Evolutionary conservation across 345 rosid genomes (phyloP).

Genomic region (Aquilaria malaccensis): DNA sequence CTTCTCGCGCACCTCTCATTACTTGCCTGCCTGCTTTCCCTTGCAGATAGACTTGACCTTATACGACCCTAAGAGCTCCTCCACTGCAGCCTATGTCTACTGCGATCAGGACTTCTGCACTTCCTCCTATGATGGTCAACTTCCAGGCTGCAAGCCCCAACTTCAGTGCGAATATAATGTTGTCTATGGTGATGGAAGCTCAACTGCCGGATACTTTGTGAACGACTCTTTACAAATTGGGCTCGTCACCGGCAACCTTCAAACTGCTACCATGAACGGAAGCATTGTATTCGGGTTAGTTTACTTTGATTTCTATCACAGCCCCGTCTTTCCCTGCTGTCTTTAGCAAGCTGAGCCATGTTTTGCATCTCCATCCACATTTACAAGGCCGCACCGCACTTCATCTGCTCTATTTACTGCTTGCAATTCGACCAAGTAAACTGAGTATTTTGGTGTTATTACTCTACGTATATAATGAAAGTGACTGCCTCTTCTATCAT

Average conservation of each 20-base stretch:
- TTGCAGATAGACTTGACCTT: constrained; percentile 50
- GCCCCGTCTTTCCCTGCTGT: background rate
- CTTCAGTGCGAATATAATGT: constrained; percentile 51
- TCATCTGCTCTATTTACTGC: too few species aligned
- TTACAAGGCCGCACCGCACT: background rate
- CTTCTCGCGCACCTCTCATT: background rate
- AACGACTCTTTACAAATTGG: constrained; percentile 46
- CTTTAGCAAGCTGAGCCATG: background rate
- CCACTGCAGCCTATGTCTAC: constrained; percentile 29
- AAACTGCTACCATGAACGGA: constrained; percentile 38
- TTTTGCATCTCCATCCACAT: background rate
- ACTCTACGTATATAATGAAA: too few species aligned
- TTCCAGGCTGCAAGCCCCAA: constrained; percentile 44
- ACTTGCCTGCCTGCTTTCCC: constrained; percentile 1
- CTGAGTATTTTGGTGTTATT: too few species aligned
- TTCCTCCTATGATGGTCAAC: constrained; percentile 26
- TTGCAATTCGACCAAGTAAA: too few species aligned
- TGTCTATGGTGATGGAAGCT: constrained; percentile 76
- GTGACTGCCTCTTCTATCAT: too few species aligned
- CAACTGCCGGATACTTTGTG: constrained; percentile 64
- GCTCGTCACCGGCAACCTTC: constrained; percentile 45
- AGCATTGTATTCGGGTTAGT: constrained; percentile 67
- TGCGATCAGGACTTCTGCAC: constrained; percentile 62
- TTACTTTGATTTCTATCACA: background rate
- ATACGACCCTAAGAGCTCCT: constrained; percentile 45